phyloP scores from a whole-genome alignment of 139 green algal genomes.

The Deuterostichococcus epilithicus region DNA sequence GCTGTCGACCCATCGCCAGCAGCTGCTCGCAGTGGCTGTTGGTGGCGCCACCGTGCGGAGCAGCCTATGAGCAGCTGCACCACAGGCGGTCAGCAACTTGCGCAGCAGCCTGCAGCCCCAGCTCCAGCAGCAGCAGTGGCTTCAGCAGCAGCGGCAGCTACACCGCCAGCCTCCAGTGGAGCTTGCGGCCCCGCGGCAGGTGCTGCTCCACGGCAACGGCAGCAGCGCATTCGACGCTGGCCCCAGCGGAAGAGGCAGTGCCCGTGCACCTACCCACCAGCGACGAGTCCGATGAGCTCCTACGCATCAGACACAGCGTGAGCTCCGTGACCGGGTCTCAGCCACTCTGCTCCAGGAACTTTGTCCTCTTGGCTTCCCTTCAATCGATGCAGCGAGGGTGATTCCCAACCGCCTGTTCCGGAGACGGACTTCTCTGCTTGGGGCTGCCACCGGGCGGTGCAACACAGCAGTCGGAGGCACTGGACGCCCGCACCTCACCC shows the following conservation, averaged over 20 bases:
- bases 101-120: background rate
- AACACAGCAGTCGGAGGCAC: no score
- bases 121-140: background rate
- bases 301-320: constrained; percentile 84
- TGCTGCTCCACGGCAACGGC: background rate
- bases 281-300: constrained; percentile 72
- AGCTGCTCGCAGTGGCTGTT: background rate
- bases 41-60: background rate
- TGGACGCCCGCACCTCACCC: no score
- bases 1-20: background rate
- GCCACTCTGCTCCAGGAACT: background rate
- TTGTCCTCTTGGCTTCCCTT: background rate
- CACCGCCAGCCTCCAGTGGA: background rate
- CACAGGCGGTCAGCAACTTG: background rate
- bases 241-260: constrained; percentile 1
- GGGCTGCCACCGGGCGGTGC: background rate
- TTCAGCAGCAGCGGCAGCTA: background rate
- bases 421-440: background rate
- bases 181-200: background rate
- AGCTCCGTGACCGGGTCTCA: constrained; percentile 11
- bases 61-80: no score
- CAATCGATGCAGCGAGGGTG: background rate
- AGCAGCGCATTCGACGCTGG: background rate
- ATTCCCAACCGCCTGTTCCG: background rate
- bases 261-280: constrained; percentile 54